Evolutionary conservation across 495 filamentous ascomycete species (phyloP).

Genomic region (Aspergillus nanangensis): DNA sequence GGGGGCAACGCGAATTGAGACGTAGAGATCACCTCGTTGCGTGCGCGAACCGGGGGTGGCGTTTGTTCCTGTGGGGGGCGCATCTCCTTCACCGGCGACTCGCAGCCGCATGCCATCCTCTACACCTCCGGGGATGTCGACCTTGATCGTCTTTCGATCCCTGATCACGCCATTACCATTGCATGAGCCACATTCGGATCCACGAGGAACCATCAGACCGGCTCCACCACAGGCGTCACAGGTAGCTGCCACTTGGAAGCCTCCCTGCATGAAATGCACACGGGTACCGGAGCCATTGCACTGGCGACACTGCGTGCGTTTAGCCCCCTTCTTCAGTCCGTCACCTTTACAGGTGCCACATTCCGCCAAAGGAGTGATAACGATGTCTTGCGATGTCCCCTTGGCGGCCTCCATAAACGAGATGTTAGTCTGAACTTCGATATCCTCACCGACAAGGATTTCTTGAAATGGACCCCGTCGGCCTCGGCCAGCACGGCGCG

Average conservation of each 20-base stretch:
- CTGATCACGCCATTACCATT: conserved; percentile 71
- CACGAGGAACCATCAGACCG: conserved; percentile 66
- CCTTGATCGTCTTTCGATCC: conserved; percentile 70
- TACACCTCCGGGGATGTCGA: conserved; percentile 91
- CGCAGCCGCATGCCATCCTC: conserved; percentile 92
- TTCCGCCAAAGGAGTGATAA: conserved; percentile 67
- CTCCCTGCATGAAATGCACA: conserved; percentile 83
- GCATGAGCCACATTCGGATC: conserved; percentile 75
- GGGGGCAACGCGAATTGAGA: conserved; percentile 74
- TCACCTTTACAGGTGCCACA: conserved; percentile 79
- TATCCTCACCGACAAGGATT: conserved; percentile 82
- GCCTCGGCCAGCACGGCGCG: conserved; percentile 52
- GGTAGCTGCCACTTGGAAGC: conserved; percentile 92
- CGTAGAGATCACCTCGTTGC: conserved; percentile 77
- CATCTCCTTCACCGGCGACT: conserved; percentile 78
- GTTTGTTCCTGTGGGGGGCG: conserved; percentile 65
- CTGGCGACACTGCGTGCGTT: conserved; percentile 64
- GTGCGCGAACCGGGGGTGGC: conserved; percentile 53
- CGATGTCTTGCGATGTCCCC: conserved; percentile 73
- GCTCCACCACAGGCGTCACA: conserved; percentile 75
- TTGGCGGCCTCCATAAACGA: conserved; percentile 96
- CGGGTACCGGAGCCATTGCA: conserved; percentile 85
- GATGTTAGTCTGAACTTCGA: conserved; percentile 87
- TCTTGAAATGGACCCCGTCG: conserved; percentile 62
- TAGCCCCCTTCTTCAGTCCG: conserved; percentile 77